These are phyloP conservation scores for Hortaea sp. DNA, from an alignment of 2,329 filamentous ascomycete species.

Conservation along the genomic window DNA sequence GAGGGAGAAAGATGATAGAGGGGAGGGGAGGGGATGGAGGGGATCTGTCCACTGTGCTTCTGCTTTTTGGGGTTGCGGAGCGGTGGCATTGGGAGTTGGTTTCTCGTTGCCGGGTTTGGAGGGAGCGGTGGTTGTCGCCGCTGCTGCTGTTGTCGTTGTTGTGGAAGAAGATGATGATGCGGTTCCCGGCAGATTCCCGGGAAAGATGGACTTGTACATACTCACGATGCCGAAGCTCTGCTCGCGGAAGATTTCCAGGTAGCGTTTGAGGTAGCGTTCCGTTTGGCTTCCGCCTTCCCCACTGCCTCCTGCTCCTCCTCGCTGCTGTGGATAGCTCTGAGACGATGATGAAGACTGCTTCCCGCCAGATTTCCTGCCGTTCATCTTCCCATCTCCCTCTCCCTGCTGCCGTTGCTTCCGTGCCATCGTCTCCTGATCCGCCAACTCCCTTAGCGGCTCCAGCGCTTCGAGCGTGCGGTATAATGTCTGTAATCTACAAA, in stretches of 20 bases:
- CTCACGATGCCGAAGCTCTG: slow-evolving; percentile 94
- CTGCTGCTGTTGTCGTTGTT: slow-evolving; percentile 6
- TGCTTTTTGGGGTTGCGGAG: background rate
- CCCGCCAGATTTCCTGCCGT: background rate
- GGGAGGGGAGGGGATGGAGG: slow-evolving; percentile 55
- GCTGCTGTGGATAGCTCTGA: background rate
- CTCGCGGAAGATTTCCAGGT: slow-evolving; percentile 94
- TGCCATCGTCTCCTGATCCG: slow-evolving; percentile 66
- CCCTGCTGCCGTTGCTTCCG: slow-evolving; percentile 21
- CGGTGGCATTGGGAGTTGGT: no score
- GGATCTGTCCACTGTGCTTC: slow-evolving; percentile 19
- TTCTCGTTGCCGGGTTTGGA: background rate
- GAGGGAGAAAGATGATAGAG: slow-evolving; percentile 73
- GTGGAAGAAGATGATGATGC: background rate
- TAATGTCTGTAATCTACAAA: slow-evolving; percentile 74
- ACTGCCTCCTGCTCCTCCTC: slow-evolving; percentile 50
- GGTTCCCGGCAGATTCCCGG: slow-evolving; percentile 42
- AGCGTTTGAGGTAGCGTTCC: slow-evolving; percentile 85
- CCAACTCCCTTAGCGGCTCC: slow-evolving; percentile 74
- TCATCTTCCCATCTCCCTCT: background rate
- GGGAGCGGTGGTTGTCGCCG: slow-evolving; percentile 1
- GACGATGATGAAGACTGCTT: background rate
- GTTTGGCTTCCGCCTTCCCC: slow-evolving; percentile 67
- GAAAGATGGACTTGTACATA: slow-evolving; percentile 86
- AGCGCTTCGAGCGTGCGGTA: slow-evolving; percentile 71